A percentile compares a stretch with the other conserved stretches of the same genome.
Evolutionary conservation across 2,329 filamentous ascomycete species (phyloP).

Genomic region (Cadophora luteo-olivacea): DNA sequence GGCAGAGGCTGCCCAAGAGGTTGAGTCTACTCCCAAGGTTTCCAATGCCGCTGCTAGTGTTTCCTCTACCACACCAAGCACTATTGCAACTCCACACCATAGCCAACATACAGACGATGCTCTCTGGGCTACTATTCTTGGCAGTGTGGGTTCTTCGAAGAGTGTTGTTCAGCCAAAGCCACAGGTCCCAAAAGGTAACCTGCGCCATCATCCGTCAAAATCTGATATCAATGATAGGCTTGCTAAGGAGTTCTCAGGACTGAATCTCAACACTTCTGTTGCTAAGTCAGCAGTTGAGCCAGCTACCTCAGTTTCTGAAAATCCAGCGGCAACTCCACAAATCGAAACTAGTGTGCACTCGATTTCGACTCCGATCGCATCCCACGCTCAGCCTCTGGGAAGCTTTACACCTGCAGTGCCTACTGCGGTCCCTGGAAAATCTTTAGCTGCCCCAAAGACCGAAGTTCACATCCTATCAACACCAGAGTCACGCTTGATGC

Average conservation of each 20-base stretch:
- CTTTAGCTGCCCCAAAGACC: not conserved
- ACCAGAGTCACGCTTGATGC: not conserved
- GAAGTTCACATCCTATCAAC: not conserved
- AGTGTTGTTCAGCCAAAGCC: conserved; percentile 3
- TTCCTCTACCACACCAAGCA: not conserved
- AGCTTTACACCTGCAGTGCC: not conserved
- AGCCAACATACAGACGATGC: conserved; percentile 3
- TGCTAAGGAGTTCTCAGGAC: conserved; percentile 17
- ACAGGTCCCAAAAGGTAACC: conserved; percentile 4
- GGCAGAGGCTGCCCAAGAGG: not conserved
- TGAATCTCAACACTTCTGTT: not conserved
- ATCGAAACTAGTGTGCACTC: not conserved
- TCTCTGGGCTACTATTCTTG: conserved; percentile 6
- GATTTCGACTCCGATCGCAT: not conserved
- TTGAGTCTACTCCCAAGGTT: not conserved
- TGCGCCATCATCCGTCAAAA: conserved; percentile 2
- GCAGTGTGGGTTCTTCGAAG: not conserved
- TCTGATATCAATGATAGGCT: conserved; percentile 19
- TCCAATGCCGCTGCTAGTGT: not conserved
- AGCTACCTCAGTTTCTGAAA: not conserved
- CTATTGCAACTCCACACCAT: not conserved
- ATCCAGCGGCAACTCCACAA: not conserved
- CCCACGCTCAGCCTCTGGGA: no score
- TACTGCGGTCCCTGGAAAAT: not conserved
- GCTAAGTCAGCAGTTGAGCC: not conserved